A percentile compares a stretch with the other conserved stretches of the same genome.
phyloP scores from a whole-genome alignment of 2,329 filamentous ascomycete species.

The Byssoonygena ceratinophila region DNA sequence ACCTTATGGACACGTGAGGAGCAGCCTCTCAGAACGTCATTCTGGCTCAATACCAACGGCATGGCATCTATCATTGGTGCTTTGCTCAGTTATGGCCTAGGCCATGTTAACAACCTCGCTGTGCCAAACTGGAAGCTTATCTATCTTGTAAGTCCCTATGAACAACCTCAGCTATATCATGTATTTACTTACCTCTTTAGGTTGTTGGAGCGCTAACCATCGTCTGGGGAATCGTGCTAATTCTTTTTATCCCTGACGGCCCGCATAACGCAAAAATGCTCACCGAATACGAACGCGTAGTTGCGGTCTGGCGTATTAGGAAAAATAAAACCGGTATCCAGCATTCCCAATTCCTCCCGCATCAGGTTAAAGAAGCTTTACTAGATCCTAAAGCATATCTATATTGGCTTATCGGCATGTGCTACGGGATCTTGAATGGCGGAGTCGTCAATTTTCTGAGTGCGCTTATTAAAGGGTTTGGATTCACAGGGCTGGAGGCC shows the following conservation, averaged over 20 bases:
- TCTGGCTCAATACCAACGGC: constrained; percentile 53
- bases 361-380: constrained; percentile 32
- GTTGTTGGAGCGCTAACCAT: constrained; percentile 51
- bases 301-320: constrained; percentile 22
- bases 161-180: background rate
- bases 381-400: constrained; percentile 31
- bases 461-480: constrained; percentile 48
- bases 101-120: constrained; percentile 46
- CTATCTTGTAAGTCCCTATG: constrained; percentile 43
- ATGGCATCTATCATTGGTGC: constrained; percentile 55
- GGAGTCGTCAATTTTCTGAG: constrained; percentile 51
- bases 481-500: constrained; percentile 45
- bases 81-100: constrained; percentile 57
- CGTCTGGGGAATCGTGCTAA: constrained; percentile 32
- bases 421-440: constrained; percentile 43
- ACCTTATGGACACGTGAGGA: constrained; percentile 46
- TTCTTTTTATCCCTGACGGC: constrained; percentile 34
- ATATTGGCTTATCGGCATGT: constrained; percentile 22
- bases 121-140: constrained; percentile 60
- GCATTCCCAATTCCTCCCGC: constrained; percentile 38
- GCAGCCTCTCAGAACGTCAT: constrained; percentile 54
- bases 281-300: constrained; percentile 25
- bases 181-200: background rate
- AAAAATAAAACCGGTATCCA: constrained; percentile 24
- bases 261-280: constrained; percentile 37